Evolutionary conservation across 2,329 filamentous ascomycete species (phyloP).

Genomic region (Ophiostoma triangulosporum): DNA sequence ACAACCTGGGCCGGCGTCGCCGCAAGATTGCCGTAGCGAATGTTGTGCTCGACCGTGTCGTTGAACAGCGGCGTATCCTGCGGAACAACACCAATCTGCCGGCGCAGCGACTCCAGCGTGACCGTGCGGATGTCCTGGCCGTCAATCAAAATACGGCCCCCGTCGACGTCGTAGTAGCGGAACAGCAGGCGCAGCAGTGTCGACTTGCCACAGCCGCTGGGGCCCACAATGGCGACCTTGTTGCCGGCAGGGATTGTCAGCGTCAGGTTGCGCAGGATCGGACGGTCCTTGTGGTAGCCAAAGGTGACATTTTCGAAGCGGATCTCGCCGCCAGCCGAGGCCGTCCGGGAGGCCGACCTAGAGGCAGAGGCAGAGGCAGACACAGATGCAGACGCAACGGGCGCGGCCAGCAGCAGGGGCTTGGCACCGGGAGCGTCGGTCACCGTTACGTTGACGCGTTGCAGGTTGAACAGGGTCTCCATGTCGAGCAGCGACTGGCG

Average conservation of each 20-base stretch:
- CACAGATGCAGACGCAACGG: not conserved
- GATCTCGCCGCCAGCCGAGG: conserved; percentile 62
- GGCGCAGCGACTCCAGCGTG: conserved; percentile 66
- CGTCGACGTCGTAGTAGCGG: conserved; percentile 82
- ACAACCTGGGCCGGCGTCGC: conserved; percentile 60
- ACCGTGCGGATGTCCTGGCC: conserved; percentile 83
- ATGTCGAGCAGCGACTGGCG: conserved; percentile 92
- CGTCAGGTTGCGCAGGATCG: conserved; percentile 71
- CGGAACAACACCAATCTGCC: conserved; percentile 84
- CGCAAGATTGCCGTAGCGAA: conserved; percentile 70
- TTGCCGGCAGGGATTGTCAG: conserved; percentile 90
- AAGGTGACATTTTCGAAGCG: conserved; percentile 91
- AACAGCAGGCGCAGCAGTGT: conserved; percentile 85
- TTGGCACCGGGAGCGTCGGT: conserved; percentile 64
- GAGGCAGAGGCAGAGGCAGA: not conserved
- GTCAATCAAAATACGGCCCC: conserved; percentile 78
- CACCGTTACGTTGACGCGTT: conserved; percentile 88
- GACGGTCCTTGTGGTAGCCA: conserved; percentile 75
- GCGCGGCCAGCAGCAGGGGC: conserved; percentile 47
- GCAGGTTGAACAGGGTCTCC: conserved; percentile 94
- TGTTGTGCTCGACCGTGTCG: conserved; percentile 90
- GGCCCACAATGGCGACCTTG: conserved; percentile 90
- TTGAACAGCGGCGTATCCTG: conserved; percentile 98
- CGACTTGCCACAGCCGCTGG: conserved; percentile 91
- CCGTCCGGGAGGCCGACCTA: too few species aligned